Evolutionary conservation across 225 moss, liverwort and hornwort species (phyloP), one percentile per base, ranked within the genome.

Genomic region (Polytrichum formosum): DNA sequence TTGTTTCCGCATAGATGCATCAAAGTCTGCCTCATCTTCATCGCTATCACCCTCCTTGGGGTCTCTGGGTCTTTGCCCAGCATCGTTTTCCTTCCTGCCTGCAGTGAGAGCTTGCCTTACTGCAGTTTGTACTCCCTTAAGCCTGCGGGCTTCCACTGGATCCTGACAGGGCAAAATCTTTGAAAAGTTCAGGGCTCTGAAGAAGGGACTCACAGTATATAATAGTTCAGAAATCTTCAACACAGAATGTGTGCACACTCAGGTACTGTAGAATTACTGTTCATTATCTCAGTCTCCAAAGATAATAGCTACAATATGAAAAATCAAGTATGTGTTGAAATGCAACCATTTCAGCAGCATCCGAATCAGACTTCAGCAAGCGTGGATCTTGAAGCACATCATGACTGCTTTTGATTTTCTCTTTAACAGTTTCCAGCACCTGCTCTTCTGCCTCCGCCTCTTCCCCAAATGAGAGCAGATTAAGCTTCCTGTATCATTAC

Each of bases 401-500:
- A 80, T 99, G 98, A 55, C 98, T 99, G 75, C 98, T 99, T 73
- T 76, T 88, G 23, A 99, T 92, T 75, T 98, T 98, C 55, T 86
- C 92, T 76, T 93, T 88, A 0, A 82, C 91, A 69, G 71, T 70
- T 54, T 91, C 87, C 54, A 91, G 76, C 60, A 80, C 82, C 61
- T 91, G 92, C 76, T 99, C 98, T 76, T 99, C 98, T 76, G 88
- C 94, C 74, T 94, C 94, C 31, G 88, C 98, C 74, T 99, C 98
- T 71, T 94, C 98, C 72, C 98, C 98, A 21, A 99, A 99, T 53
- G 98, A 99, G 17, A 99, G 91, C 66, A 99, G 80, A 74, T 99
- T 99, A 68, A 99, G 83, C 76, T 91, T 92, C 76, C 93, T 94
- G 77, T 53, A 68, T 18, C 19, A 67, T 63, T 28, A 58, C 19